A percentile compares a stretch with the other conserved stretches of the same genome.
Evolutionary conservation across 1,139 yeast species (phyloP).

Genomic region (Pichia sp.): DNA sequence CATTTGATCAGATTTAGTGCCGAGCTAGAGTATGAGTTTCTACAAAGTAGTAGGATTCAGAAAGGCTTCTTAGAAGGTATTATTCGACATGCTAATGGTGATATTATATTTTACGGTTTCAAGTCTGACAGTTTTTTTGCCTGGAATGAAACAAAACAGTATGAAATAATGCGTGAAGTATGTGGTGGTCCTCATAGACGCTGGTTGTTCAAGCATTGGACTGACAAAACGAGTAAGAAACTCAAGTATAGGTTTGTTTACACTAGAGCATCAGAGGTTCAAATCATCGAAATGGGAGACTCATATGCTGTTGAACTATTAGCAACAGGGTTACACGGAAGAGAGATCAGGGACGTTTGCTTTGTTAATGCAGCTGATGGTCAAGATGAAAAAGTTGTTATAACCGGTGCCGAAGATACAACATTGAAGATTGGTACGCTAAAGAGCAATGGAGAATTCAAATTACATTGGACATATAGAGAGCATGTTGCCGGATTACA

Average conservation of each 20-base stretch:
- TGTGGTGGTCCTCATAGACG: constrained; percentile 93
- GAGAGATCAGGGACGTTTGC: constrained; percentile 74
- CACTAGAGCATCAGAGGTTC: constrained; percentile 51
- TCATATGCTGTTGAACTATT: constrained; percentile 30
- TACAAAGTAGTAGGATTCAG: constrained; percentile 61
- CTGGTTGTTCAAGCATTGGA: constrained; percentile 51
- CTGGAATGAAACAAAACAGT: constrained; percentile 77
- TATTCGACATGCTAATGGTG: constrained; percentile 37
- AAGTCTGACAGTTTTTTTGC: constrained; percentile 72
- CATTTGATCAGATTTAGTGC: constrained; percentile 33
- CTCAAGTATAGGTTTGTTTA: constrained; percentile 39
- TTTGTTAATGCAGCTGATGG: constrained; percentile 33
- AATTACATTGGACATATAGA: constrained; percentile 59
- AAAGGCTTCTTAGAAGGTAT: constrained; percentile 82
- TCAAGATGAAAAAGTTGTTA: constrained; percentile 37
- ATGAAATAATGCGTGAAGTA: constrained; percentile 62
- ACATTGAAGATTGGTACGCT: constrained; percentile 58
- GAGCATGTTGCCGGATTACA: constrained; percentile 89
- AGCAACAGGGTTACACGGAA: constrained; percentile 75
- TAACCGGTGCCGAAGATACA: constrained; percentile 90
- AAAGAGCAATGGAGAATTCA: constrained; percentile 38
- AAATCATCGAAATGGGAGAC: constrained; percentile 28
- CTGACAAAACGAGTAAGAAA: constrained; percentile 21
- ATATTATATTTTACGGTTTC: constrained; percentile 72
- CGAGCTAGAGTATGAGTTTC: constrained; percentile 29